Evolutionary conservation across 2,329 filamentous ascomycete genomes (phyloP).

Genomic region (Tolypocladium ophioglossoides): DNA sequence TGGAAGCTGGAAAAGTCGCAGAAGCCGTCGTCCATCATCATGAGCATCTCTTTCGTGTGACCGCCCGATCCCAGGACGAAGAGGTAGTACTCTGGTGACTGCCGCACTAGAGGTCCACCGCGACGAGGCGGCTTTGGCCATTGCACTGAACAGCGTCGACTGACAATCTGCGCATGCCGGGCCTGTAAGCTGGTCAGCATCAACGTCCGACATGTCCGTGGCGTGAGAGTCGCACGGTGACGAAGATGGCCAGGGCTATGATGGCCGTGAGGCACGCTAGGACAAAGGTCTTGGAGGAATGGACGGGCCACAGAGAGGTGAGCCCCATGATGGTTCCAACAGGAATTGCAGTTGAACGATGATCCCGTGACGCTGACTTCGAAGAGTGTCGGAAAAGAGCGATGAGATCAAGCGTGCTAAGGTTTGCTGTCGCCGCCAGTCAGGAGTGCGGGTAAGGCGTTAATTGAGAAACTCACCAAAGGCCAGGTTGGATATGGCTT

Average conservation of each 20-base stretch:
- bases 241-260: constrained; percentile 15
- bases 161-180: constrained; percentile 18
- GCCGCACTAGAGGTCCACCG: background rate
- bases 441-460: too few species aligned
- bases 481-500: too few species aligned
- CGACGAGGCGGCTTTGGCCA: constrained; percentile 3
- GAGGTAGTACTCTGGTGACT: constrained; percentile 44
- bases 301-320: background rate
- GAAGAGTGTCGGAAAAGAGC: background rate
- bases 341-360: background rate
- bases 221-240: constrained; percentile 15
- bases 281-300: background rate
- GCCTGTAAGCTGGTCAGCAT: constrained; percentile 8
- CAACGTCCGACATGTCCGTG: background rate
- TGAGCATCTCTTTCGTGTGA: constrained; percentile 90
- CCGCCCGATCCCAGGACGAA: constrained; percentile 87
- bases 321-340: background rate
- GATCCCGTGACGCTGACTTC: background rate
- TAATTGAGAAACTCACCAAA: too few species aligned
- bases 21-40: constrained; percentile 58
- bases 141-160: constrained; percentile 8
- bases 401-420: background rate
- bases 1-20: constrained; percentile 42
- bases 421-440: background rate
- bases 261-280: constrained; percentile 9